These are phyloP conservation scores for Forsythia viridissima DNA, from an alignment of 257 asterid genomes.

Conservation along the genomic window DNA sequence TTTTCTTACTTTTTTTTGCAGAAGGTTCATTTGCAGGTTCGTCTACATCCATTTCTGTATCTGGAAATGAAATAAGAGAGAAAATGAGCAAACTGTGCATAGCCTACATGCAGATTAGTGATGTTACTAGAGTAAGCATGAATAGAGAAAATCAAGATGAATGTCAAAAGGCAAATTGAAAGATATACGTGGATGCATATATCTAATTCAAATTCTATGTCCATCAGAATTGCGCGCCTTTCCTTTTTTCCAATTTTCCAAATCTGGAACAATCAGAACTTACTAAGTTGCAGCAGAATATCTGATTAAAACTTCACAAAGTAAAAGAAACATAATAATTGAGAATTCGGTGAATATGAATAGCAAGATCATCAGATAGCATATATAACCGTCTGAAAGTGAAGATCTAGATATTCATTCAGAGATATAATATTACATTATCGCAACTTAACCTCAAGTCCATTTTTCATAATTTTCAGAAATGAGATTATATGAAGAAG, in stretches of 20 bases:
- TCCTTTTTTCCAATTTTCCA: neutral
- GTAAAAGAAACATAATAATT: neutral
- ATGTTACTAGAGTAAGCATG: neutral
- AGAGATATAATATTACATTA: neutral
- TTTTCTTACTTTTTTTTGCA: conserved; percentile 48
- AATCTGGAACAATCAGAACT: neutral
- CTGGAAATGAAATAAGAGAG: conserved; percentile 7
- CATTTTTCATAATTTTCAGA: neutral
- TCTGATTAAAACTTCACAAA: neutral
- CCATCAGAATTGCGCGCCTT: neutral
- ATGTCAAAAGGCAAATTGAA: neutral
- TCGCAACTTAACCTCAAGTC: no score
- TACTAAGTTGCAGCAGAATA: neutral
- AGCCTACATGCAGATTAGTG: neutral
- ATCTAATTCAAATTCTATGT: neutral
- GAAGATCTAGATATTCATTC: neutral
- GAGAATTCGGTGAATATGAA: neutral
- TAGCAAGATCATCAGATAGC: neutral
- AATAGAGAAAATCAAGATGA: neutral
- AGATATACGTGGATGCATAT: neutral
- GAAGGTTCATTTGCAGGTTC: conserved; percentile 25
- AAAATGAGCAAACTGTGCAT: neutral
- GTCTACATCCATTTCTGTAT: conserved; percentile 41
- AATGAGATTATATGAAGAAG: neutral
- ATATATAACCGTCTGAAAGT: neutral